Base-by-base conservation (phyloP, 202 grass and related monocot species). In the Panicum hallii region DNA sequence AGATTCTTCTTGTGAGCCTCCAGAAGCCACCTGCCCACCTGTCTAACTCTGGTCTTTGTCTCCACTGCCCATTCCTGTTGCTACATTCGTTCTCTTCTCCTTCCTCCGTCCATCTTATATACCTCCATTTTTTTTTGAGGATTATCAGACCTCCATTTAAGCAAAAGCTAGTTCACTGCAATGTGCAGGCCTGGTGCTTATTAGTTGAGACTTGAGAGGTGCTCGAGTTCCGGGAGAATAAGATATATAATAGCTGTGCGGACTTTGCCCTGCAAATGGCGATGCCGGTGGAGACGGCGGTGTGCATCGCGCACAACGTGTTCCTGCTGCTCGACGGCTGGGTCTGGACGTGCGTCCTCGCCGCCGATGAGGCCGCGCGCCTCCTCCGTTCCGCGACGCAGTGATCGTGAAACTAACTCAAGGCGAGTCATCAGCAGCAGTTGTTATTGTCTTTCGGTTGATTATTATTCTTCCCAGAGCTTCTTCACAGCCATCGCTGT, bases 311-410 rank as follows among this genome's bases (percentile, higher is more conserved):
- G 4, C 56, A 23, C 47, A 86, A 74, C 68, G 67, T 80, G 22
- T 67, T 70, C 77, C 5, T 67, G 69, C 69, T 80, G 23, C 77
- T 86, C 11, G 77, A 64, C 58, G 58, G 22, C 47, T 86, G 84
- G 84, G 44, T 86, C 77, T 53, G 77, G 6, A 65, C 69, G 16
- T 86, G 84, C 69, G 63, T 80, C 38, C 77, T 80, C 2, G 56
- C 77, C 38, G 84, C 84, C 68, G 84, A 81, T 68, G 84, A 81
- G 58, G 77, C 52, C 38, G 84, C 84, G 2, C 40, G 84, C 58
- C 57, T 80, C 36, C 77, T 86, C 58, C 84, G 84, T 4, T 63
- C 84, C 2, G 83, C 83, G 20, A 86, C 44, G 9, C 19, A 50
- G 32, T n/a, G 43, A 73, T 63, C 54, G 54, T 7, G 17, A 17